Percentiles rank a stretch among this genome's conserved stretches.
These are phyloP conservation scores for Eimeria sp. DNA, from an alignment of 169 alveolate species.

Conservation along the genomic window DNA sequence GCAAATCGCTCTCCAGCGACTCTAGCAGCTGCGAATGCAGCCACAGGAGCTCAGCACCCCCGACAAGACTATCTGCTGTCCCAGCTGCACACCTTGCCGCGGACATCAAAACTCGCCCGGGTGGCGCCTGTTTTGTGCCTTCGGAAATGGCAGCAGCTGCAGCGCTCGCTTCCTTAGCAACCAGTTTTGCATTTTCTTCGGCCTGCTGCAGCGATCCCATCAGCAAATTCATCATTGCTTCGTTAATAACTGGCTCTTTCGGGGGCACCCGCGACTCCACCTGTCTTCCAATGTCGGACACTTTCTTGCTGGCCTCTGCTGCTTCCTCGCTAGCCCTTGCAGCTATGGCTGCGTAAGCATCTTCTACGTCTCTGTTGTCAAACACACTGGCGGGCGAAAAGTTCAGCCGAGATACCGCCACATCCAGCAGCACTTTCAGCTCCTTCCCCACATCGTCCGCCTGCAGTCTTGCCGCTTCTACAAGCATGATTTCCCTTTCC, in stretches of 20 bases:
- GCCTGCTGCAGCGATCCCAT: not conserved
- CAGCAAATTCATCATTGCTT: not conserved
- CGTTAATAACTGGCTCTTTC: not conserved
- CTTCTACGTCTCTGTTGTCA: not conserved
- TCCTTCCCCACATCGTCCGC: slow-evolving; percentile 13
- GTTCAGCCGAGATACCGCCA: not conserved
- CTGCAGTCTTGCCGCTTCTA: not conserved
- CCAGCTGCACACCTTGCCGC: slow-evolving; percentile 2
- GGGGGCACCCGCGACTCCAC: not conserved
- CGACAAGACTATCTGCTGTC: not conserved
- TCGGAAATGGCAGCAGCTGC: slow-evolving; percentile 2
- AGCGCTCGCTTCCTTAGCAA: not conserved
- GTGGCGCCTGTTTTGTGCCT: not conserved
- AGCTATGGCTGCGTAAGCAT: not conserved
- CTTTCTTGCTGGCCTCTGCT: not conserved
- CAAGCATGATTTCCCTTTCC: not conserved
- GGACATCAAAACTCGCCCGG: not conserved
- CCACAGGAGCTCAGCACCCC: slow-evolving; percentile 1
- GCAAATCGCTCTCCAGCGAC: slow-evolving; percentile 3
- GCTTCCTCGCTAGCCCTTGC: slow-evolving; percentile 14
- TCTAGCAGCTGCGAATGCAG: slow-evolving; percentile 8
- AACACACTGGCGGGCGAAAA: not conserved
- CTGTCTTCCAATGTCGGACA: not conserved
- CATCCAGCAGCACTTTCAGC: not conserved
- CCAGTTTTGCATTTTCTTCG: not conserved